Evolutionary conservation across 768 basidiomycete genomes (phyloP), one percentile per base, ranked within the genome.

Genomic region (Kockovaella imperatae): DNA sequence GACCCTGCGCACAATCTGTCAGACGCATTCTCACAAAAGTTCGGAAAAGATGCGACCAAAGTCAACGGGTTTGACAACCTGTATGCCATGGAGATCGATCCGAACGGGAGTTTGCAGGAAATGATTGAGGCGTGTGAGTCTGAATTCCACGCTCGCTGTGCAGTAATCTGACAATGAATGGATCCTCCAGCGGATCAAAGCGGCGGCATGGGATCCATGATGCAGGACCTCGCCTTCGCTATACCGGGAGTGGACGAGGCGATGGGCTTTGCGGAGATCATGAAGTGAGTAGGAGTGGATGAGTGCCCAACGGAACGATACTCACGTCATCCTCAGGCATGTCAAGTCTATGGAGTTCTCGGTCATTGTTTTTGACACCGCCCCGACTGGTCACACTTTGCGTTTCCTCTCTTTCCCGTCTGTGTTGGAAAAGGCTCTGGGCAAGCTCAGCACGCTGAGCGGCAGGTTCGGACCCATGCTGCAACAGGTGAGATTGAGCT

Each of bases 281-380:
- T 97, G 95, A 99, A 97, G 93, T 95, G 50, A 49, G 81, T 57
- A 11, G 35, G 8, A 10, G 36, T 38, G 18, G 13, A 17, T 23
- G 24, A 21, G 26, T 23, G 5, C 43, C 13, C 11, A 30, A 21
- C n/a, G 7, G 14, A 18, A 11, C 39, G 4, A n/a, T 10, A 18
- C 26, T 30, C 5, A 20, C 21, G 23, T 36, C 28, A 35, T 6
- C 38, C 15, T 4, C 61, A 96, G 91, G 71, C 93, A 99, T 71
- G 95, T 99, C 73, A 96, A 99, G 74, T 96, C 93, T 17, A 97
- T 99, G 91, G 83, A 96, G 73, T 99, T 91, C 77, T 93, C 89
- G n/a, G 91, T 95, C 50, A 97, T 99, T 68, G 91, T 99, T 29
- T 99, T 99, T 68, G 95, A 99, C 68, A 99, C 95, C 1, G 95